These are phyloP conservation scores for Solanum stenotomum DNA, from an alignment of 257 asterid genomes.

Conservation along the genomic window DNA sequence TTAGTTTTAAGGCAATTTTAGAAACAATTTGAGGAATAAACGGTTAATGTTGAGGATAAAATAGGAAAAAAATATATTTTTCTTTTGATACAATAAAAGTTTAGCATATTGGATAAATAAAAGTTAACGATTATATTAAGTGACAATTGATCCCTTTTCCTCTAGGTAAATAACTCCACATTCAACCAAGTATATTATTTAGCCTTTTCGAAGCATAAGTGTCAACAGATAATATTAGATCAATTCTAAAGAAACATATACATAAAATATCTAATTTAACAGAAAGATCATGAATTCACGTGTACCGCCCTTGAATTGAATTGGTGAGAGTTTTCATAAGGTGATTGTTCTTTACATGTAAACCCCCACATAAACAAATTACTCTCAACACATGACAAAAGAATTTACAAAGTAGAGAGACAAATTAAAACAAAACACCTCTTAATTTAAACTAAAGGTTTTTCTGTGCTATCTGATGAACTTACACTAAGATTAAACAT, in stretches of 20 bases:
- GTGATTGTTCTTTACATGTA: neutral
- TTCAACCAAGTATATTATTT: neutral
- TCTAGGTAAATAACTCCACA: neutral
- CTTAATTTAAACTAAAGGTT: conserved; percentile 23
- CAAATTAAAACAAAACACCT: neutral
- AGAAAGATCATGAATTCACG: neutral
- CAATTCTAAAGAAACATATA: neutral
- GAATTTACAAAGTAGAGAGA: neutral
- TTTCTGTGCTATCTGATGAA: conserved; percentile 20
- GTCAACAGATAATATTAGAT: neutral
- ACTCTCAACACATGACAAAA: neutral
- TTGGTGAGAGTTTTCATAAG: neutral
- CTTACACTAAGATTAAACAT: conserved; percentile 38
- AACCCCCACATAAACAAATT: neutral
- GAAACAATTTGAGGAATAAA: neutral
- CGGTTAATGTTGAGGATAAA: too few relatives aligned
- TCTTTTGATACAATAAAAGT: neutral
- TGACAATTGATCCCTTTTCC: neutral
- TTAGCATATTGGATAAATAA: neutral
- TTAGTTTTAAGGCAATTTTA: neutral
- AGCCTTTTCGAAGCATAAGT: neutral
- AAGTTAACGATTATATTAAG: neutral
- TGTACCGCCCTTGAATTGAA: neutral
- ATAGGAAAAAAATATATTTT: too few relatives aligned
- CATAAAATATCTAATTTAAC: neutral